Evolutionary conservation across 1,284 basidiomycete genomes (phyloP).

Genomic region (Cryptococcus sp.): DNA sequence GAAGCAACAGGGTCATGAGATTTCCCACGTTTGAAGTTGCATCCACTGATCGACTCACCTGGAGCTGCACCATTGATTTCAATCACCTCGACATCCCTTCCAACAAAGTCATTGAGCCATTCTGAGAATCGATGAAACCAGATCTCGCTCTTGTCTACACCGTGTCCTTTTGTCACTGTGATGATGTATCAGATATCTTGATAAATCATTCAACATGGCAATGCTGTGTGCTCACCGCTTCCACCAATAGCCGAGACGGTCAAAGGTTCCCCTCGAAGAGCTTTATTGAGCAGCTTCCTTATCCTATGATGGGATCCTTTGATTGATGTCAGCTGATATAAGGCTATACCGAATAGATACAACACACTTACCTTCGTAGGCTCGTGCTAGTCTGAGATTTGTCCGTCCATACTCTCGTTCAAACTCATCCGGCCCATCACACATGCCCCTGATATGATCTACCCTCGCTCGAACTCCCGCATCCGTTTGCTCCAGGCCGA

Average conservation of each 20-base stretch:
- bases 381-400: slow-evolving; percentile 41
- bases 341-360: not conserved
- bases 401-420: slow-evolving; percentile 40
- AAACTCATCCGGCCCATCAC: slow-evolving; percentile 29
- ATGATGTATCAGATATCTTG: not conserved
- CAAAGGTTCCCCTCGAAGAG: slow-evolving; percentile 41
- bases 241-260: slow-evolving; percentile 47
- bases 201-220: not conserved
- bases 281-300: slow-evolving; percentile 38
- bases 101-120: slow-evolving; percentile 40
- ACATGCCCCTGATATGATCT: slow-evolving; percentile 20
- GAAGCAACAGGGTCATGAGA: not conserved
- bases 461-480: slow-evolving; percentile 15
- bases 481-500: slow-evolving; percentile 15
- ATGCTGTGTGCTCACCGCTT: slow-evolving; percentile 34
- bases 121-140: slow-evolving; percentile 44
- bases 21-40: not conserved
- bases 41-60: slow-evolving; percentile 21
- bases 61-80: slow-evolving; percentile 48
- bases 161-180: slow-evolving; percentile 49
- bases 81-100: slow-evolving; percentile 22
- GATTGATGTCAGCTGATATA: not conserved
- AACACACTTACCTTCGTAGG: slow-evolving; percentile 44
- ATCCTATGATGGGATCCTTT: slow-evolving; percentile 41
- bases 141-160: slow-evolving; percentile 35